Evolutionary conservation across 768 basidiomycete genomes (phyloP).

Genomic region (Sporobolomyces roseus): DNA sequence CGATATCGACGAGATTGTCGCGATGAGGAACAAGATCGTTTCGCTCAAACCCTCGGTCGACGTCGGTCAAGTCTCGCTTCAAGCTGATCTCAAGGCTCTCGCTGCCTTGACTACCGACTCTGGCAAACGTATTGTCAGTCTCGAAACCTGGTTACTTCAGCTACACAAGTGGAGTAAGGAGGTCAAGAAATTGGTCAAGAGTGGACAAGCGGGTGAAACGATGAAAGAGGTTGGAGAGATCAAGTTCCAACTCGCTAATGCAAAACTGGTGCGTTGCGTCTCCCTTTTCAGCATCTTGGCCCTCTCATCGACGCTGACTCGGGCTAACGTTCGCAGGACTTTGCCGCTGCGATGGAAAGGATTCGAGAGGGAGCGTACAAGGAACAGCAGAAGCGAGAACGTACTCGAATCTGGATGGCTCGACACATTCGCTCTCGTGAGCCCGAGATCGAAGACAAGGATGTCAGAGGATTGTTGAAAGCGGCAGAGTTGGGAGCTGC

Average conservation of each 20-base stretch:
- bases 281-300: background rate
- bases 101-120: conserved; percentile 30
- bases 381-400: conserved; percentile 25
- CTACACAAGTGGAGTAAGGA: conserved; percentile 21
- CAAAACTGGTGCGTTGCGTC: conserved; percentile 17
- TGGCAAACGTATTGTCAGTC: conserved; percentile 25
- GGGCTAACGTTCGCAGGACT: conserved; percentile 21
- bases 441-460: conserved; percentile 27
- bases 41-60: conserved; percentile 22
- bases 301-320: background rate
- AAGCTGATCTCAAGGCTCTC: conserved; percentile 26
- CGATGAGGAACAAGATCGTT: conserved; percentile 23
- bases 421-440: conserved; percentile 25
- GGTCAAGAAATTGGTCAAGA: conserved; percentile 25
- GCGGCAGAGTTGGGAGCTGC: conserved; percentile 35
- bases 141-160: conserved; percentile 30
- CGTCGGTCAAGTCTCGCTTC: conserved; percentile 25
- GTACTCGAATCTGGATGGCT: conserved; percentile 19
- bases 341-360: conserved; percentile 35
- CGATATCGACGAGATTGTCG: conserved; percentile 36
- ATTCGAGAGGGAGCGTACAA: conserved; percentile 35
- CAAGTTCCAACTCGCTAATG: conserved; percentile 26
- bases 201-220: conserved; percentile 8
- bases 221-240: conserved; percentile 35
- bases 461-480: conserved; percentile 26